Evolutionary conservation across 2,329 filamentous ascomycete genomes (phyloP).

Genomic region (Pseudocercospora eumusae): DNA sequence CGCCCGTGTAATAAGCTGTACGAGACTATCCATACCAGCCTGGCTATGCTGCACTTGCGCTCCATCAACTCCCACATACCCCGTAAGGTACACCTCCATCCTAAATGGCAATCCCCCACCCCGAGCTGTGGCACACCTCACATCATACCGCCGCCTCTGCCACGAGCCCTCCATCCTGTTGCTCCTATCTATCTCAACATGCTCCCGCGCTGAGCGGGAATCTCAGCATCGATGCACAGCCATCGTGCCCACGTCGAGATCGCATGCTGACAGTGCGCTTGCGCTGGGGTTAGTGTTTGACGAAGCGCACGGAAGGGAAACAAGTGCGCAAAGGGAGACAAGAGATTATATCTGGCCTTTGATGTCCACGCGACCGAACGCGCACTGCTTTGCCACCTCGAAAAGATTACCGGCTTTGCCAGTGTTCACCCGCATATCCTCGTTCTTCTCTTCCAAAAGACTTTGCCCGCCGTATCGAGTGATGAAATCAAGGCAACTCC

Average conservation of each 20-base stretch:
- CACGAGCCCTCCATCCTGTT: neutral
- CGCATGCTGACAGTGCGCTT: neutral
- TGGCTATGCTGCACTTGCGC: neutral
- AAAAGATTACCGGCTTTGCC: constrained; percentile 73
- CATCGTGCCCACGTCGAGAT: too few relatives aligned
- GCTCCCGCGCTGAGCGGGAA: too few relatives aligned
- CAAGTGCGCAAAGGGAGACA: constrained; percentile 1
- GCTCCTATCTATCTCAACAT: too few relatives aligned
- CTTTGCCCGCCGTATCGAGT: constrained; percentile 74
- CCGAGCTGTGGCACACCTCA: too few relatives aligned
- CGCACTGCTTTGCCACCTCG: constrained; percentile 69
- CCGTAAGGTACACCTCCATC: neutral
- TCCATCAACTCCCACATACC: too few relatives aligned
- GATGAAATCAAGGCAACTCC: constrained; percentile 77
- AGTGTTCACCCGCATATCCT: constrained; percentile 67
- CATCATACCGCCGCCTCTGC: neutral
- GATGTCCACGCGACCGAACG: constrained; percentile 89
- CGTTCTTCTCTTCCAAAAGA: constrained; percentile 73
- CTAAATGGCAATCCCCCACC: neutral
- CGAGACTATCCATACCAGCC: neutral
- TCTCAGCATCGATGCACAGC: too few relatives aligned
- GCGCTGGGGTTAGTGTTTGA: neutral
- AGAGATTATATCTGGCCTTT: constrained; percentile 81
- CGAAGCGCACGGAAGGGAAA: constrained; percentile 8
- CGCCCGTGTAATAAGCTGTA: neutral